These are phyloP conservation scores for Cyberlindnera xylosilytica DNA, from an alignment of 805 yeast genomes.

Conservation along the genomic window DNA sequence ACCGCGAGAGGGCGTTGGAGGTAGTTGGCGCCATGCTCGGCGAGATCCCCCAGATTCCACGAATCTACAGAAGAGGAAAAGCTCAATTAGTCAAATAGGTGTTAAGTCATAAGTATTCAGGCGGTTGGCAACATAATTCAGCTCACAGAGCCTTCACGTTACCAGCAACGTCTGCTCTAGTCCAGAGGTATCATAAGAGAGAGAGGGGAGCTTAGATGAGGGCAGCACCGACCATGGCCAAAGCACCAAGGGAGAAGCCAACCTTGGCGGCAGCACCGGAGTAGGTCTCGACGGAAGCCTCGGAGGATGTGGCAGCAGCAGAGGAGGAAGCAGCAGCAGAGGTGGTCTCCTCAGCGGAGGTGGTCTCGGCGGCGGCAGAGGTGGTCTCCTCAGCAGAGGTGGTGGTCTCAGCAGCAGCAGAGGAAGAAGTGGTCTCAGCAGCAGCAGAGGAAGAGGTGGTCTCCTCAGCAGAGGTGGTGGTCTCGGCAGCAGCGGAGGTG, in stretches of 20 bases:
- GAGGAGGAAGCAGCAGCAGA: background rate
- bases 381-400: slow-evolving; percentile 20
- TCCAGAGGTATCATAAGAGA: background rate
- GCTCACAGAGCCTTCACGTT: no score
- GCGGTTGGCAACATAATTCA: no score
- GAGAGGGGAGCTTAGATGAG: background rate
- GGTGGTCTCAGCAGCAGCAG: slow-evolving; percentile 22
- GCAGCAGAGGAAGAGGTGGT: slow-evolving; percentile 15
- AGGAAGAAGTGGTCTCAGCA: slow-evolving; percentile 17
- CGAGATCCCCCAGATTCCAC: no score
- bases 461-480: slow-evolving; percentile 21
- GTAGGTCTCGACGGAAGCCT: slow-evolving; percentile 7
- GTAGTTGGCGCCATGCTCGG: no score
- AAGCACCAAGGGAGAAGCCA: slow-evolving; percentile 7
- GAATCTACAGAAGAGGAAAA: no score
- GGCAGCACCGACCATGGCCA: slow-evolving; percentile 6
- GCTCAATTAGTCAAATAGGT: no score
- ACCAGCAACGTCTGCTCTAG: background rate
- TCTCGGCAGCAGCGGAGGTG: slow-evolving; percentile 19
- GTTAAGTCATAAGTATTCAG: no score
- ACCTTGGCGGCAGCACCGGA: slow-evolving; percentile 7
- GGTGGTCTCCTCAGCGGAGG: background rate
- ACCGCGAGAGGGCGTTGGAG: no score
- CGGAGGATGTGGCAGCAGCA: slow-evolving; percentile 2
- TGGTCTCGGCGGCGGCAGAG: slow-evolving; percentile 2